Base-by-base conservation (phyloP, 1,139 yeast species). In the Meyerozyma elateridarum region DNA sequence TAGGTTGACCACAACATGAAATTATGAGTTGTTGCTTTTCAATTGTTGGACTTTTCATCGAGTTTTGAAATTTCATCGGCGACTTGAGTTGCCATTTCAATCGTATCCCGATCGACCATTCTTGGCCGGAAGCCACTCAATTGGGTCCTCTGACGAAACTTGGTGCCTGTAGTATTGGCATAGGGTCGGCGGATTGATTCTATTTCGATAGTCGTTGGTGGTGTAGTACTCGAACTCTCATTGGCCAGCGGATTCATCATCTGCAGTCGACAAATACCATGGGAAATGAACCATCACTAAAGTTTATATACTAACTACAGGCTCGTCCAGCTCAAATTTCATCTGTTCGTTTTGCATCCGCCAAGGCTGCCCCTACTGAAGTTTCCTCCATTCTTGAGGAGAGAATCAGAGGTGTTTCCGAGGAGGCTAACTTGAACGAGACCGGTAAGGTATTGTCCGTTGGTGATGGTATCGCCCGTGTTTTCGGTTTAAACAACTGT, bases 391-490 rank as follows among this genome's bases (percentile, higher is more conserved):
- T 93, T 73, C 81, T 93, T 62, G 98, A 93, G 76, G 96, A 91
- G 70, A 88, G 95, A 76, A 93, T 93, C 78, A 88, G 96, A 76
- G 98, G 98, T 73, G 93, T 91, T 55, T 82, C 96, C 51, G 94
- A 87, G 58, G 97, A 89, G 71, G 88, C 96, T 56, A 81, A 87
- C 82, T 83, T 93, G 60, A 88, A 91, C 73, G 98, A 93, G 76
- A 93, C 98, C 65, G 99, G 99, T 70, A 88, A 95, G 73, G 98
- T 93, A 61, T 79, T 93, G 64, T 84, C 97, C 52, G 96, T 93
- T 63, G 97, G 97, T 82, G 99, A 93, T 73, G 99, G 99, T 89
- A 91, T 91, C 65, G 99, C 98, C 67, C 95, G 98, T 81, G 96
- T 91, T 60, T 91, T 85, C 74, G 99, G 99, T 73, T 79, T 93